Conservation (phyloP, 768 basidiomycete species). For the Tylopilus sp. region DNA sequence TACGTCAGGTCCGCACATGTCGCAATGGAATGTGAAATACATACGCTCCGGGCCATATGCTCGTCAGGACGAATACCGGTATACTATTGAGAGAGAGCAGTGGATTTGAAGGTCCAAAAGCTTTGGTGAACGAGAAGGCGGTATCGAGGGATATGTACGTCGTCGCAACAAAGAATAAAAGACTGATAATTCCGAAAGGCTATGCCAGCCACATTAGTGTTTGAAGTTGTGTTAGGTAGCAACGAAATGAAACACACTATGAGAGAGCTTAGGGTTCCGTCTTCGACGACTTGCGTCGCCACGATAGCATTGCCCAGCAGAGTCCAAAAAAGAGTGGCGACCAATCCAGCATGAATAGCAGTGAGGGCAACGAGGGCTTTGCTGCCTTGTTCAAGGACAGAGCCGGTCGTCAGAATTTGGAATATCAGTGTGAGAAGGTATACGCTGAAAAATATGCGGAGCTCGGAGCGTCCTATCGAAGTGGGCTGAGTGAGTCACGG, state of each 20-base stretch:
- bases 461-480: constrained; percentile 59
- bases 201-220: constrained; percentile 23
- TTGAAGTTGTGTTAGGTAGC: background rate
- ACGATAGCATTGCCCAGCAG: constrained; percentile 74
- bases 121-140: constrained; percentile 59
- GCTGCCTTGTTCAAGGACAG: constrained; percentile 75
- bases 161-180: constrained; percentile 66
- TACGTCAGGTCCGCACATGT: constrained; percentile 1
- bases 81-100: constrained; percentile 57
- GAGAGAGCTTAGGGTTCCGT: constrained; percentile 71
- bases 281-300: constrained; percentile 90
- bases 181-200: constrained; percentile 59
- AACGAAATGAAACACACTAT: constrained; percentile 44
- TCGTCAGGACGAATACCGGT: constrained; percentile 76
- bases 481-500: constrained; percentile 3
- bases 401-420: constrained; percentile 78
- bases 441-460: constrained; percentile 59
- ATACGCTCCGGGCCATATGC: constrained; percentile 75
- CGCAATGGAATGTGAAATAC: constrained; percentile 26
- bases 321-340: constrained; percentile 77
- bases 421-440: constrained; percentile 74
- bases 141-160: constrained; percentile 85
- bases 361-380: constrained; percentile 64
- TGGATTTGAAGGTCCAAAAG: constrained; percentile 59
- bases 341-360: constrained; percentile 75